Percentiles rank a stretch among this genome's conserved stretches.
Evolutionary conservation across 495 filamentous ascomycete genomes (phyloP).

Genomic region (Neurospora cerealis): DNA sequence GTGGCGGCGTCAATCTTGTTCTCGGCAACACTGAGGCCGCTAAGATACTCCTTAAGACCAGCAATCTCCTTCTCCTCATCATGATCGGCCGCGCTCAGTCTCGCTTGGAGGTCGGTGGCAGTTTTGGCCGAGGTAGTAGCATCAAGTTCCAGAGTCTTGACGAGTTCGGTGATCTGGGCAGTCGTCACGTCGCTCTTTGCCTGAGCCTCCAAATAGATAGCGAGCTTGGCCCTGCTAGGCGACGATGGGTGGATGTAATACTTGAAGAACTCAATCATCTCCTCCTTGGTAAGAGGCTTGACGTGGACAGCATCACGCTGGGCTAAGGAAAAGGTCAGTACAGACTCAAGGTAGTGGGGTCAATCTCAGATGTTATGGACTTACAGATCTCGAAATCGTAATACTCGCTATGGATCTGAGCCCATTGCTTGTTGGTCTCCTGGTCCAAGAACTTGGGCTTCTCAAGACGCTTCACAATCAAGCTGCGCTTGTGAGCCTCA

Average conservation of each 20-base stretch:
- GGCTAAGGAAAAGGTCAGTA: constrained; percentile 28
- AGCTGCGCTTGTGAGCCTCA: constrained; percentile 78
- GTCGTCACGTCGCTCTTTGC: constrained; percentile 33
- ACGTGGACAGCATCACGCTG: constrained; percentile 70
- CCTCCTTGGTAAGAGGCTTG: constrained; percentile 61
- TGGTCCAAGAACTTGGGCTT: constrained; percentile 86
- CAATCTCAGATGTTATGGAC: constrained; percentile 15
- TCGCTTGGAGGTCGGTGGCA: constrained; percentile 22
- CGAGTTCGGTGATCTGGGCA: constrained; percentile 46
- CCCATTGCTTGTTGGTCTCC: constrained; percentile 76
- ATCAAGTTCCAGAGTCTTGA: constrained; percentile 26
- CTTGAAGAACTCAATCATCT: constrained; percentile 71
- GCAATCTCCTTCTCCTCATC: constrained; percentile 23
- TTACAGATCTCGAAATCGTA: constrained; percentile 80
- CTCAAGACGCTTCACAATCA: constrained; percentile 82
- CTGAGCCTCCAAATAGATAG: constrained; percentile 75
- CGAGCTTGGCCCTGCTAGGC: constrained; percentile 62
- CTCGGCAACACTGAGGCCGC: constrained; percentile 23
- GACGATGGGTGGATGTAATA: constrained; percentile 70
- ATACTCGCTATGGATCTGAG: constrained; percentile 72
- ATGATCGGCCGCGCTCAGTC: constrained; percentile 23
- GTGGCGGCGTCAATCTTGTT: constrained; percentile 23
- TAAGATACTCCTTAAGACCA: constrained; percentile 26
- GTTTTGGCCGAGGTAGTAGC: constrained; percentile 9
- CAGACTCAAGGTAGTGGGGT: constrained; percentile 7